These are phyloP conservation scores for Neurospora crassa DNA, from an alignment of 2,329 filamentous ascomycete species.

Conservation along the genomic window DNA sequence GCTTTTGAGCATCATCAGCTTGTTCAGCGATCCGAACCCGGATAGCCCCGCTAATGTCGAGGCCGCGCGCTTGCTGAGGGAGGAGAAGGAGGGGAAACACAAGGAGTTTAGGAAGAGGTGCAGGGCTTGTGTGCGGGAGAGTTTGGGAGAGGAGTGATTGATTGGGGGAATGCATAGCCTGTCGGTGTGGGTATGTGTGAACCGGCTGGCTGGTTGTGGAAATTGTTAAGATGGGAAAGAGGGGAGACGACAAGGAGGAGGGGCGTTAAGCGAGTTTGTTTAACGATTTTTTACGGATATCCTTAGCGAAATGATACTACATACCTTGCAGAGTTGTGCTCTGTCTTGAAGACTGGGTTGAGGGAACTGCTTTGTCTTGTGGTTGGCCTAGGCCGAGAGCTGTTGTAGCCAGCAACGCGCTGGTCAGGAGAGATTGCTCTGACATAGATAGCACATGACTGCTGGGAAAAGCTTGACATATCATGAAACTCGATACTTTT, in stretches of 20 bases:
- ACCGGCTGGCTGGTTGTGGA: neutral
- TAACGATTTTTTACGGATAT: neutral
- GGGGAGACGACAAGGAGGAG: neutral
- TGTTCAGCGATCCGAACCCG: conserved; percentile 87
- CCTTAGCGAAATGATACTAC: neutral
- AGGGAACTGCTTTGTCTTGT: neutral
- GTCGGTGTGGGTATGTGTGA: no score
- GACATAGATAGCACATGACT: neutral
- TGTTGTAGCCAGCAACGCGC: neutral
- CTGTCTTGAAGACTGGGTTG: neutral
- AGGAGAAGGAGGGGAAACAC: conserved; percentile 52
- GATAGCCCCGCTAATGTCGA: conserved; percentile 94
- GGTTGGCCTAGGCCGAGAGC: neutral
- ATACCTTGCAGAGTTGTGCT: neutral
- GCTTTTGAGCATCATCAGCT: conserved; percentile 80
- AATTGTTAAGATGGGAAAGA: neutral
- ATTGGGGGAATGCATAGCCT: conserved; percentile 1
- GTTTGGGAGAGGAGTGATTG: conserved; percentile 58
- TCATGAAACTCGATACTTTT: neutral
- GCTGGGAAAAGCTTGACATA: neutral
- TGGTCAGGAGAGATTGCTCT: neutral
- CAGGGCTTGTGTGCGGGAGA: conserved; percentile 70
- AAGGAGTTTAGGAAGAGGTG: conserved; percentile 73
- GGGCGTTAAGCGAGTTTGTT: neutral
- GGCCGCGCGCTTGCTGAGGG: conserved; percentile 78